Evolutionary conservation across 164 flowering plant genomes (phyloP), one percentile per base, ranked within the genome.

Genomic region (Saururus chinensis): DNA sequence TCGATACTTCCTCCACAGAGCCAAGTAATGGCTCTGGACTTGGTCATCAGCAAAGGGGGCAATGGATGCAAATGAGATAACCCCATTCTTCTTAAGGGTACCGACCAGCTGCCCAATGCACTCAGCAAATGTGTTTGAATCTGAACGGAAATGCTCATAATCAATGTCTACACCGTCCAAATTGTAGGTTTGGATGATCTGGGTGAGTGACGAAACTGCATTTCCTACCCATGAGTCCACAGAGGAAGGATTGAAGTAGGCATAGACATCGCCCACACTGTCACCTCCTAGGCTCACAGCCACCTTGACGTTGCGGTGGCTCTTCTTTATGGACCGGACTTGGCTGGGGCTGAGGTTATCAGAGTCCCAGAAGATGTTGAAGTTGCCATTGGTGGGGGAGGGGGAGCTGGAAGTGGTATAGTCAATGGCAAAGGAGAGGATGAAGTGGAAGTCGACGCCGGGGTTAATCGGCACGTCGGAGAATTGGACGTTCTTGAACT

Each of bases 391-490:
- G 22, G 87, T 85, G 24, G 87, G 80, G 1, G 83, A 82, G 26
- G 88, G 71, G 21, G 79, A 66, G 1, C 68, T 57, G 0, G 79
- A 71, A 54, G 79, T 65, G 24, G 81, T 76, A 78, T 85, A 87
- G 58, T 87, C 93, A 9, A 84, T 83, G 59, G 82, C 86, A 35
- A 84, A 84, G 11, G 93, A 61, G n/a, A 84, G 89, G 53, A 86
- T 76, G 80, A 79, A 86, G 68, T 86, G 86, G 72, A 81, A 81
- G 4, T 83, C 75, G 17, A 80, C 80, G 12, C 62, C 40, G 4
- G 82, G 57, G 73, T 77, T 65, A 4, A 84, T 68, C 23, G 88
- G 85, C 3, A 83, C 85, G 54, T 84, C 85, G 4, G 82, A 57
- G 41, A 84, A 83, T 59, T 19, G 80, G 35, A 87, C 84, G 49